These are phyloP conservation scores for Vigna trinervia DNA, from an alignment of 306 rosid genomes.

Conservation along the genomic window DNA sequence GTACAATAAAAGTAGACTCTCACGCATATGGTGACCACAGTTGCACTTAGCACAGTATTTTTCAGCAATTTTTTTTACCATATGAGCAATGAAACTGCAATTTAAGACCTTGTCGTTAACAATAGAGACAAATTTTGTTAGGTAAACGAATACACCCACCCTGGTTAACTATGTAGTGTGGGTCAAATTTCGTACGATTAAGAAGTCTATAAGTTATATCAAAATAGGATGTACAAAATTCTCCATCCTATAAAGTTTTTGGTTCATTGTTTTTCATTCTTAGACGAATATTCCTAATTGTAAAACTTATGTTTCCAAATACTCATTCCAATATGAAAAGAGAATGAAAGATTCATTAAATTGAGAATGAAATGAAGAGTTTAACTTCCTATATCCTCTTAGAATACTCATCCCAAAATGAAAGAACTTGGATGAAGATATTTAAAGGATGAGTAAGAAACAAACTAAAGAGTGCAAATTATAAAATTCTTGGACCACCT, in stretches of 20 bases:
- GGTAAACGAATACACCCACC: neutral
- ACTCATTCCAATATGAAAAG: neutral
- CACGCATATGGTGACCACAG: neutral
- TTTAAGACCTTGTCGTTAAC: neutral
- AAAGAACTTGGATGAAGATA: too few species aligned
- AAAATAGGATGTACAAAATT: neutral
- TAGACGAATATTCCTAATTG: neutral
- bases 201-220: neutral
- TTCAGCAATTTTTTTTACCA: neutral
- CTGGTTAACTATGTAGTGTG: neutral
- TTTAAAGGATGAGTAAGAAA: too few species aligned
- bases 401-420: too few species aligned
- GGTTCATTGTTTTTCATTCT: too few species aligned
- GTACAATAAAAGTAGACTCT: neutral
- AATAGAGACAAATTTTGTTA: neutral
- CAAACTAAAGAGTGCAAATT: too few species aligned
- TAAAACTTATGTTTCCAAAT: too few species aligned
- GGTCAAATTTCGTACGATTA: neutral
- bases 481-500: too few species aligned
- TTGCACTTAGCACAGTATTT: neutral
- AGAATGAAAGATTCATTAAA: too few species aligned
- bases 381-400: too few species aligned
- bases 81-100: neutral
- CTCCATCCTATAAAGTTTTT: too few species aligned
- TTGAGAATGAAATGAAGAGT: too few species aligned